phyloP scores from a whole-genome alignment of 2,329 filamentous ascomycete genomes.

The Lachnellula hyalina region DNA sequence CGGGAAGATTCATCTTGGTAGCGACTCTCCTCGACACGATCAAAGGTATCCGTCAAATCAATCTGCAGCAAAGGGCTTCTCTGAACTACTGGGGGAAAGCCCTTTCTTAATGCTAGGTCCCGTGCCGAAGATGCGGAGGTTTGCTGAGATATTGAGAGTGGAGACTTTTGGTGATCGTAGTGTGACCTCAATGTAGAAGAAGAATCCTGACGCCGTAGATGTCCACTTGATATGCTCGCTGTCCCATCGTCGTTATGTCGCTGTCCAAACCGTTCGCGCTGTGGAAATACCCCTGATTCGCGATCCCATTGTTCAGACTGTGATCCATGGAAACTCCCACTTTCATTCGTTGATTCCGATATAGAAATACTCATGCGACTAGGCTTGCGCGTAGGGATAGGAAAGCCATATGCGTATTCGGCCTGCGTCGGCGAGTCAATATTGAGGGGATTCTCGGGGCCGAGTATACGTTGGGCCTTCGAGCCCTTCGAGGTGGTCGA shows the following conservation, averaged over 20 bases:
- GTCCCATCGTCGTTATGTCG: constrained; percentile 33
- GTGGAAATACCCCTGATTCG: constrained; percentile 24
- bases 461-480: constrained; percentile 30
- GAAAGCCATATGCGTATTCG: constrained; percentile 24
- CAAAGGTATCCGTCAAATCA: constrained; percentile 20
- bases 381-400: constrained; percentile 26
- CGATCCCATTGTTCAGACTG: constrained; percentile 21
- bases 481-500: constrained; percentile 17
- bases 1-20: neutral
- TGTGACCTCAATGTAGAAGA: constrained; percentile 42
- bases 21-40: constrained; percentile 5
- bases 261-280: constrained; percentile 32
- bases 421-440: constrained; percentile 33
- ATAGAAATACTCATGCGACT: constrained; percentile 38
- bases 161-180: constrained; percentile 39
- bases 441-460: constrained; percentile 40
- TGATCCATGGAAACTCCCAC: constrained; percentile 18
- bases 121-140: constrained; percentile 38
- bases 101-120: constrained; percentile 35
- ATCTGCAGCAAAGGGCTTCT: constrained; percentile 24
- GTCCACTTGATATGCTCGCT: constrained; percentile 31
- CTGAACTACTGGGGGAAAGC: constrained; percentile 27
- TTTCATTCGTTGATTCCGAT: constrained; percentile 29
- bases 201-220: constrained; percentile 35
- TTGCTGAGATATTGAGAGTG: constrained; percentile 37